Percentiles rank a stretch among this genome's conserved stretches.
These are phyloP conservation scores for Globisporangium emineosum DNA, from an alignment of 352 stramenopile genomes.

Conservation along the genomic window DNA sequence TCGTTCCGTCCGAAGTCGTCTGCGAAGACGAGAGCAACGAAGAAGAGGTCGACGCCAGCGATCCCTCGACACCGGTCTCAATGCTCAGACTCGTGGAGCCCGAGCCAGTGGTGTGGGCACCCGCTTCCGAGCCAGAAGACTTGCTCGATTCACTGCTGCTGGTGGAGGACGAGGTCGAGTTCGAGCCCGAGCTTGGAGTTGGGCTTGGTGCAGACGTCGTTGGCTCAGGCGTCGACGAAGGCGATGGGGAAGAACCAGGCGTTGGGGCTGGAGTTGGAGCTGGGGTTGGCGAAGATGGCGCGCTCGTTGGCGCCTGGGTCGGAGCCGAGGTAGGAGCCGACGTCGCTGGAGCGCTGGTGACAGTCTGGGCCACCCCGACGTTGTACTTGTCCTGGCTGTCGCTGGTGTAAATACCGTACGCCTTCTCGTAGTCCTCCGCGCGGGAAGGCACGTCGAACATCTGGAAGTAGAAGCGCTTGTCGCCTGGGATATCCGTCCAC, in stretches of 20 bases:
- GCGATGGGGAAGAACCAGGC: conserved; percentile 9
- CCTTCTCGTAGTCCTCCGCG: conserved; percentile 36
- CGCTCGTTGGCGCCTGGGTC: neutral
- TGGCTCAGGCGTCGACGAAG: conserved; percentile 1
- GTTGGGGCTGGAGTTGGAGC: neutral
- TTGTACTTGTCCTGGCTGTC: conserved; percentile 54
- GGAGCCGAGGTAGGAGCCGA: neutral
- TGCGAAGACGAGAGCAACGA: neutral
- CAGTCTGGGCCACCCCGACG: conserved; percentile 13
- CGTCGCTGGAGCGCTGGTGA: neutral
- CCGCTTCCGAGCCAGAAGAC: conserved; percentile 4
- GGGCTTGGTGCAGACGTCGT: conserved; percentile 13
- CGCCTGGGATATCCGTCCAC: conserved; percentile 48
- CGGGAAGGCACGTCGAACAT: conserved; percentile 60
- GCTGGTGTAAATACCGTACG: conserved; percentile 44
- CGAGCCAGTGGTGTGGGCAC: neutral
- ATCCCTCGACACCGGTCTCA: neutral
- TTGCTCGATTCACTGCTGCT: conserved; percentile 2
- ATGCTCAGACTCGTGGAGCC: neutral
- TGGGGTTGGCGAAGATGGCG: neutral
- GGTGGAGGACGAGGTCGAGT: neutral
- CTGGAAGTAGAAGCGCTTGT: conserved; percentile 72
- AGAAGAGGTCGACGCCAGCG: neutral
- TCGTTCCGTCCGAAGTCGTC: neutral
- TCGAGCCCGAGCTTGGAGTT: conserved; percentile 8